Base-by-base conservation (phyloP, 2,329 filamentous ascomycete genomes). In the Epichloe hybrida region DNA sequence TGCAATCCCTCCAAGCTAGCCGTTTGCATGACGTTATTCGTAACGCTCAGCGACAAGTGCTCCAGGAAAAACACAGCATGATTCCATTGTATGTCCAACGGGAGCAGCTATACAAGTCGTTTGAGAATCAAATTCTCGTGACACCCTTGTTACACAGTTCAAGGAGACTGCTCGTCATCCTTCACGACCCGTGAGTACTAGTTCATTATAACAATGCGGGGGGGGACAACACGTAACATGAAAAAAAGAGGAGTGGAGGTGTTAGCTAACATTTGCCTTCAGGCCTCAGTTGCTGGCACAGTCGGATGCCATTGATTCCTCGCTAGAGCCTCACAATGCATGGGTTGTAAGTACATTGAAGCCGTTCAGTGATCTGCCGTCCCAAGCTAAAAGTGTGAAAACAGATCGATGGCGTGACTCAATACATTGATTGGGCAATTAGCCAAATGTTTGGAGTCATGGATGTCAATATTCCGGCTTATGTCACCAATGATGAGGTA, bases 391-490 rank as follows among this genome's bases (percentile, higher is more conserved):
- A 61, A 41, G 59, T 37, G 59, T 39, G 20, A 21, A 68, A 21
- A 68, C 47, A 95, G 89, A 81, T 86, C 69, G 90, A 97, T 73
- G 78, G 81, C 46, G 77, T 89, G 45, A 81, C 82, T 61, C 78
- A 81, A 31, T 96, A 95, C 64, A 80, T 96, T 55, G 81, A 85
- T 53, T 95, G 89, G 88, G 88, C 88, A 0, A 67, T 83, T 20
- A 69, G 75, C n/a, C 77, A 88, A 52, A 80, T 77, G 15, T 95
- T 91, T 60, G 88, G 82, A 1, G 80, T 97, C 21, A 85, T 98
- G 59, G 93, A 98, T 64, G 79, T 95, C 52, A 97, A 97, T 57
- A 77, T 98, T 3, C 91, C 91, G 0, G 84, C 83, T 56, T 80
- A 89, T 59, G 73, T 90, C 46, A 83, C 83, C 1, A 74, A 77